Evolutionary conservation across 2,329 filamentous ascomycete species (phyloP), one percentile per base, ranked within the genome.

Genomic region (Cladosporium sphaerospermum): DNA sequence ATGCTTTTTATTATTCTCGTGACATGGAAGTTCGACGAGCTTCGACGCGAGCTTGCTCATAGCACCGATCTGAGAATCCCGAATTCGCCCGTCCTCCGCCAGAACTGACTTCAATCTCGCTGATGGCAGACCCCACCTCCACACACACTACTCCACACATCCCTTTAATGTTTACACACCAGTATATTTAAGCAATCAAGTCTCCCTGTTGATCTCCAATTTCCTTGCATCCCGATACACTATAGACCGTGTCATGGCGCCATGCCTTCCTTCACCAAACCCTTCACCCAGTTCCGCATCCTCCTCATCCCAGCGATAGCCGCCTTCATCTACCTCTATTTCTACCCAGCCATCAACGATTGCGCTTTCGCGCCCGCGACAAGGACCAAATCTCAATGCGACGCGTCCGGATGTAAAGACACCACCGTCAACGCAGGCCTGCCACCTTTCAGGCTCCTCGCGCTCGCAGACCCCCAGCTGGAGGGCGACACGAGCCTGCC

Each of bases 401-500:
- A 9, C n/a, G 16, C 4, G 3, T 13, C 40, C 6, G 39, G 23
- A 10, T 51, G 48, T 51, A 51, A 23, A 16, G 44, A 51, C 40
- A 37, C 16, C 11, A 51, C 48, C 11, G 31, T 37, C 18, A 37
- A 34, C 18, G 53, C 49, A 9, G 51, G 62, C 45, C 53, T 64
- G 56, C 88, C 89, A 3, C 89, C 90, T 0, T 96, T 97, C 65
- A 82, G 92, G 54, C 81, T 97, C 3, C 84, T 97, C 11, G 84
- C 90, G 1, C 81, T 97, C 18, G 92, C 88, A 56, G 92, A 97
- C 69, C 92, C 92, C 4, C 92, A 97, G 69, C 81, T 97, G 51
- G 92, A 97, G 72, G 92, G 92, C 62, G 89, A 96, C 67, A 89
- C 86, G 2, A 90, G 88, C 6, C 84, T 96, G 23, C 86, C 85